These are phyloP conservation scores for Onygenales sp. DNA, from an alignment of 2,329 filamentous ascomycete genomes.

Conservation along the genomic window DNA sequence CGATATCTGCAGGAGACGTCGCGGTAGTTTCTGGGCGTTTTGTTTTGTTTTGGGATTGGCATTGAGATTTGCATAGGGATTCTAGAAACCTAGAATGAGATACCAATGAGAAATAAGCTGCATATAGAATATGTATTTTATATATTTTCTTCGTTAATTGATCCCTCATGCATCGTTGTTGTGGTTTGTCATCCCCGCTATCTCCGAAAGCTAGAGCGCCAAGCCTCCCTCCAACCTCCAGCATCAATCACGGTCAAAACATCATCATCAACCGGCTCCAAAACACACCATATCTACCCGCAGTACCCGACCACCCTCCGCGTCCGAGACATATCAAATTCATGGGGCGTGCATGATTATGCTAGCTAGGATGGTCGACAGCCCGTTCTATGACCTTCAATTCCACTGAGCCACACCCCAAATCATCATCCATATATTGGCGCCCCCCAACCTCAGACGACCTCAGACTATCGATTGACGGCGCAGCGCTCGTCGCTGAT, in stretches of 20 bases:
- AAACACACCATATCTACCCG: background rate
- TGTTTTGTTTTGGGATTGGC: background rate
- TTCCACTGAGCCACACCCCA: background rate
- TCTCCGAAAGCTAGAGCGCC: background rate
- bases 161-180: background rate
- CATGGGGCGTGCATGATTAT: background rate
- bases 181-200: background rate
- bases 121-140: background rate
- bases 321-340: background rate
- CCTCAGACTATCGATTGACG: background rate
- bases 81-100: background rate
- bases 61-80: too few species aligned
- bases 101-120: background rate
- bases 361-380: background rate
- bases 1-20: constrained; percentile 46
- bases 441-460: background rate
- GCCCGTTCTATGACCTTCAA: background rate
- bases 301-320: background rate
- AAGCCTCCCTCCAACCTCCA: background rate
- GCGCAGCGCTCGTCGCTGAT: background rate
- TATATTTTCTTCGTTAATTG: too few species aligned
- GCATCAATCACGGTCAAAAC: background rate
- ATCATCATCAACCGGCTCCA: background rate
- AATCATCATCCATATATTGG: background rate
- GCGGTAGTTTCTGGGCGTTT: constrained; percentile 2